Evolutionary conservation across 805 yeast species (phyloP).

Genomic region (Lipomyces chichibuensis): DNA sequence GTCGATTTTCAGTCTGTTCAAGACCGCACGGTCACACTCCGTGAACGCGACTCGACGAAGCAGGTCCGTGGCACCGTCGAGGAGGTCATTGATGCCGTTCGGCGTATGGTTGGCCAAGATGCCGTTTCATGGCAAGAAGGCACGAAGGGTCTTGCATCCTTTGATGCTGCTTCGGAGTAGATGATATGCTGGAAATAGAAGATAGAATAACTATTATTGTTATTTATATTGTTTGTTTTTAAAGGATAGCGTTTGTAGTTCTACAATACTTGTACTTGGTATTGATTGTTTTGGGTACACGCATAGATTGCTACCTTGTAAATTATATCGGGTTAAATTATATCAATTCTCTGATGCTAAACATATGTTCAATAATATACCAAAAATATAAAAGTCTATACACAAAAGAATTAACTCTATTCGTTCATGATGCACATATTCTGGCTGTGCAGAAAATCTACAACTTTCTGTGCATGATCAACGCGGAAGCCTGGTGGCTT

Average conservation of each 20-base stretch:
- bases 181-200: not conserved
- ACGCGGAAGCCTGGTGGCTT: slow-evolving; percentile 58
- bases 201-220: not conserved
- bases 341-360: not conserved
- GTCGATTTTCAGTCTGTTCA: slow-evolving; percentile 90
- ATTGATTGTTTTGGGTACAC: not conserved
- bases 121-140: slow-evolving; percentile 86
- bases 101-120: slow-evolving; percentile 65
- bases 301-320: slow-evolving; percentile 1
- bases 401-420: not conserved
- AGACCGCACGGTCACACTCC: slow-evolving; percentile 86
- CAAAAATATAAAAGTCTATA: not conserved
- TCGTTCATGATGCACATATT: not conserved
- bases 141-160: slow-evolving; percentile 68
- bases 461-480: slow-evolving; percentile 35
- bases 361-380: not conserved
- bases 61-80: slow-evolving; percentile 92
- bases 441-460: slow-evolving; percentile 4
- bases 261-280: not conserved
- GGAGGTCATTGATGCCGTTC: slow-evolving; percentile 70
- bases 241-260: not conserved
- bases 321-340: not conserved
- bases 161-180: slow-evolving; percentile 54
- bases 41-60: slow-evolving; percentile 96
- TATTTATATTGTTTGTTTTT: not conserved